These are phyloP conservation scores for Salvia splendens DNA, from an alignment of 257 asterid genomes.

Conservation along the genomic window DNA sequence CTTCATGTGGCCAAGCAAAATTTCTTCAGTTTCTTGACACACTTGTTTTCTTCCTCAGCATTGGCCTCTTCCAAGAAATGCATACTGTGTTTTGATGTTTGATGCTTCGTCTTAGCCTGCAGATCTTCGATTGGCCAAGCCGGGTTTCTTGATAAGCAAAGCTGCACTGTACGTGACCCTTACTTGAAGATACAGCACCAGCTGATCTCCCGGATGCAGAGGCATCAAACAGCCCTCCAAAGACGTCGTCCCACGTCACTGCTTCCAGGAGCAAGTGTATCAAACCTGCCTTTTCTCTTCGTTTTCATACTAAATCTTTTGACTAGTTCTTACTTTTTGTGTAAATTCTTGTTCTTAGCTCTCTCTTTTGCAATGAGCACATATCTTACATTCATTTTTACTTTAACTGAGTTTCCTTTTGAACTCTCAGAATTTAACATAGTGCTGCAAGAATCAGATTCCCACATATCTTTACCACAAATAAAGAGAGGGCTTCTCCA, in stretches of 20 bases:
- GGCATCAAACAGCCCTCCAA: slow-evolving; percentile 32
- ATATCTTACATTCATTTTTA: too few species aligned
- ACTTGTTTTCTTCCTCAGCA: neutral
- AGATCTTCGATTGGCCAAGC: too few species aligned
- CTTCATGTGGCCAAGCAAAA: neutral
- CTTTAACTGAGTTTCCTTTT: neutral
- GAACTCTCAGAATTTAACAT: slow-evolving; percentile 4
- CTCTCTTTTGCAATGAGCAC: too few species aligned
- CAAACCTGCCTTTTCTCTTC: slow-evolving; percentile 26
- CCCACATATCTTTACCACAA: slow-evolving; percentile 40
- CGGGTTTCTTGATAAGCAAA: slow-evolving; percentile 54
- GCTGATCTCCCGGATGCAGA: slow-evolving; percentile 81
- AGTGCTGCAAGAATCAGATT: slow-evolving; percentile 55
- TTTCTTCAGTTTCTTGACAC: neutral
- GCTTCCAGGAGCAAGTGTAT: slow-evolving; percentile 56
- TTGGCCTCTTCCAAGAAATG: neutral
- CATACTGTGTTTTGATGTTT: neutral
- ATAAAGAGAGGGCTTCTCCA: slow-evolving; percentile 16
- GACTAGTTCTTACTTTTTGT: slow-evolving; percentile 24
- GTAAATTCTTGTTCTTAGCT: slow-evolving; percentile 13
- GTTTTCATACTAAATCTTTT: slow-evolving; percentile 5
- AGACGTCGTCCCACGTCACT: slow-evolving; percentile 34
- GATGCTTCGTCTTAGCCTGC: neutral
- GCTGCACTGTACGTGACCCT: slow-evolving; percentile 71
- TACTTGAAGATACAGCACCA: too few species aligned